Conservation (phyloP, 331 rosid genomes). For the Quercus lobata region DNA sequence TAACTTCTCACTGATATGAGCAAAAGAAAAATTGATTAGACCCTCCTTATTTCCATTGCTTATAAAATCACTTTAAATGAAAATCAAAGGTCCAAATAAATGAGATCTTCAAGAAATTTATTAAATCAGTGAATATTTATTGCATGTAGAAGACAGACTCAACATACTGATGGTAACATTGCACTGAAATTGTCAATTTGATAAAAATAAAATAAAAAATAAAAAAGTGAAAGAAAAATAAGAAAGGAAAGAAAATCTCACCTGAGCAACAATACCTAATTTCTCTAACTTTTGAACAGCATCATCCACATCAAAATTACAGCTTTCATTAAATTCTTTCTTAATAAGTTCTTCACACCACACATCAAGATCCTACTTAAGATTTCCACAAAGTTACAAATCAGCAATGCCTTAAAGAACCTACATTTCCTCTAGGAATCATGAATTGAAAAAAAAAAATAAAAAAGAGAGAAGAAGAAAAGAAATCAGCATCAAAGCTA, state of each 20-base stretch:
- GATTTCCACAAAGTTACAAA: conserved; percentile 18
- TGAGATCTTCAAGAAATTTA: too few relatives aligned
- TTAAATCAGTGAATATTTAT: too few relatives aligned
- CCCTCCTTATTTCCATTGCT: too few relatives aligned
- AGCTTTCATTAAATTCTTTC: conserved; percentile 69
- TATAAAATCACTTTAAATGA: too few relatives aligned
- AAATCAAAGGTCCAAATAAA: too few relatives aligned
- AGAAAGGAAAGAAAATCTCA: conserved; percentile 35
- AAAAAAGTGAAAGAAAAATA: neutral
- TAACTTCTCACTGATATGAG: too few relatives aligned
- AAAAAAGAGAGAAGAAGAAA: neutral
- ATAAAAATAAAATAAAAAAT: too few relatives aligned
- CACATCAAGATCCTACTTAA: conserved; percentile 74
- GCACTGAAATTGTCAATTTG: neutral
- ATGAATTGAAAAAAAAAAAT: conserved; percentile 1
- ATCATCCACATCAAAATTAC: conserved; percentile 95
- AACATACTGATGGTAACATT: neutral
- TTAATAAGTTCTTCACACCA: conserved; percentile 84
- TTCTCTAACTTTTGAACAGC: conserved; percentile 81
- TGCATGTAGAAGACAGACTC: too few relatives aligned
- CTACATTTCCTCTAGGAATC: neutral
- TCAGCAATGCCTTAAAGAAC: neutral
- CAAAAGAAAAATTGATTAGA: too few relatives aligned
- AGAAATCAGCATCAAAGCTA: conserved; percentile 2
- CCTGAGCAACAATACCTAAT: conserved; percentile 82